phyloP scores from a whole-genome alignment of 2,329 filamentous ascomycete genomes.

The Colletotrichum sp. region DNA sequence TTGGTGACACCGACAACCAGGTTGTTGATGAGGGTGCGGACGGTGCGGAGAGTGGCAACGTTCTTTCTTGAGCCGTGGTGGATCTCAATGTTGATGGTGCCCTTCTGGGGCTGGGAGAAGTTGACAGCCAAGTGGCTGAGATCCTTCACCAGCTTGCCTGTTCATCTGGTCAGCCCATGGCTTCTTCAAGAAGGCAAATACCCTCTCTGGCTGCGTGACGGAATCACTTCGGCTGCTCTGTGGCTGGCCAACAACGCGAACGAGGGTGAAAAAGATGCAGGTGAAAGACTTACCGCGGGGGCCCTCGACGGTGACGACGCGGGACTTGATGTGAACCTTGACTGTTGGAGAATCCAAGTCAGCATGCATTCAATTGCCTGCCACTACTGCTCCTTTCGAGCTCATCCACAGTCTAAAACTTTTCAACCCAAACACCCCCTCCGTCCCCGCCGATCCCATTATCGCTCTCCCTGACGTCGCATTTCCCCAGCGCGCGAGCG shows the following conservation, averaged over 20 bases:
- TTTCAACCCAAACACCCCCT: conserved; percentile 21
- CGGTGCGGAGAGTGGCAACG: conserved; percentile 96
- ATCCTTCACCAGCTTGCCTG: conserved; percentile 96
- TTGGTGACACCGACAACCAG: conserved; percentile 97
- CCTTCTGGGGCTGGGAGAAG: conserved; percentile 87
- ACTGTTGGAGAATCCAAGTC: conserved; percentile 64
- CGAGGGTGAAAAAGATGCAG: neutral
- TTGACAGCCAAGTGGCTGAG: conserved; percentile 95
- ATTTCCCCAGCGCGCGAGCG: neutral
- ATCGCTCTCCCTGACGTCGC: neutral
- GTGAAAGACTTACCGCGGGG: conserved; percentile 73
- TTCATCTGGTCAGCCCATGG: conserved; percentile 19
- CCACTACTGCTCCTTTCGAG: conserved; percentile 27
- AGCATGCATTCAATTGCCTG: conserved; percentile 32
- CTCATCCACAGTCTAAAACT: conserved; percentile 27
- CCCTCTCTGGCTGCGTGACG: conserved; percentile 3
- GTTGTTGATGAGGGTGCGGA: conserved; percentile 99
- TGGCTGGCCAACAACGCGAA: neutral
- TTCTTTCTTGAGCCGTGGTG: conserved; percentile 99
- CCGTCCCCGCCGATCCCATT: neutral
- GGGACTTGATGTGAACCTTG: conserved; percentile 97
- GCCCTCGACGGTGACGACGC: conserved; percentile 95
- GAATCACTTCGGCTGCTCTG: neutral
- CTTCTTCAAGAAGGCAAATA: conserved; percentile 11
- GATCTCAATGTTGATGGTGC: conserved; percentile 93